These are phyloP conservation scores for Takashimella koratensis DNA, from an alignment of 1,284 basidiomycete genomes.

Conservation along the genomic window DNA sequence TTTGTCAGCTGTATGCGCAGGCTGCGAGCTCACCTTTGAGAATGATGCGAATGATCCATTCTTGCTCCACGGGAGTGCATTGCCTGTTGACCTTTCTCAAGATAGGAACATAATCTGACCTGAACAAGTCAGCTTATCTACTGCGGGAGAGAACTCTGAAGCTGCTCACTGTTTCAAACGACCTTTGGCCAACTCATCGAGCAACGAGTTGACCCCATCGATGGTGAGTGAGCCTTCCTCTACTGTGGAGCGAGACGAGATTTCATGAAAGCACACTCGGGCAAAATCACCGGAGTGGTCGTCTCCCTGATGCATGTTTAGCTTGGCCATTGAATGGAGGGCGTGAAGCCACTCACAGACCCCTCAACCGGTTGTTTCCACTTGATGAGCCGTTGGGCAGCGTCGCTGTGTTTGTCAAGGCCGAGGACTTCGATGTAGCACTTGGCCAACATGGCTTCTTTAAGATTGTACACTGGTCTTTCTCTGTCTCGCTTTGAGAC, in stretches of 20 bases:
- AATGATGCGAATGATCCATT: slow-evolving; percentile 89
- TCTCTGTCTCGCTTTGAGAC: slow-evolving; percentile 77
- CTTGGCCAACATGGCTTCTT: slow-evolving; percentile 86
- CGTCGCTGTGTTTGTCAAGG: slow-evolving; percentile 68
- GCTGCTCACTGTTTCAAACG: slow-evolving; percentile 33
- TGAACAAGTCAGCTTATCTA: slow-evolving; percentile 38
- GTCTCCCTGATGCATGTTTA: slow-evolving; percentile 6
- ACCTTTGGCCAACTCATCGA: slow-evolving; percentile 62
- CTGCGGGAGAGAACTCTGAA: neutral
- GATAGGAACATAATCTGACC: slow-evolving; percentile 68
- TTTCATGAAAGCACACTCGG: slow-evolving; percentile 74
- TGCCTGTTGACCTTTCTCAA: slow-evolving; percentile 72
- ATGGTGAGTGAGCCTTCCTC: slow-evolving; percentile 69
- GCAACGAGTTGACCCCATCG: slow-evolving; percentile 70
- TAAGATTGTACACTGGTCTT: slow-evolving; percentile 80
- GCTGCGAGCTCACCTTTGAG: slow-evolving; percentile 62
- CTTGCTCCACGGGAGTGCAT: slow-evolving; percentile 74
- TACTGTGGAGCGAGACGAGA: slow-evolving; percentile 77
- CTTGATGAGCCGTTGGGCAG: slow-evolving; percentile 72
- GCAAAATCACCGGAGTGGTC: slow-evolving; percentile 71
- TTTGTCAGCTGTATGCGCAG: neutral
- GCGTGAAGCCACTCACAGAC: slow-evolving; percentile 20
- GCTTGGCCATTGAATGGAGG: slow-evolving; percentile 1
- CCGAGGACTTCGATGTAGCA: slow-evolving; percentile 84
- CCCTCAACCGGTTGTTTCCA: slow-evolving; percentile 74